These are phyloP conservation scores for Monotropa hypopitys DNA, from an alignment of 179 eudicot genomes.

Conservation along the genomic window DNA sequence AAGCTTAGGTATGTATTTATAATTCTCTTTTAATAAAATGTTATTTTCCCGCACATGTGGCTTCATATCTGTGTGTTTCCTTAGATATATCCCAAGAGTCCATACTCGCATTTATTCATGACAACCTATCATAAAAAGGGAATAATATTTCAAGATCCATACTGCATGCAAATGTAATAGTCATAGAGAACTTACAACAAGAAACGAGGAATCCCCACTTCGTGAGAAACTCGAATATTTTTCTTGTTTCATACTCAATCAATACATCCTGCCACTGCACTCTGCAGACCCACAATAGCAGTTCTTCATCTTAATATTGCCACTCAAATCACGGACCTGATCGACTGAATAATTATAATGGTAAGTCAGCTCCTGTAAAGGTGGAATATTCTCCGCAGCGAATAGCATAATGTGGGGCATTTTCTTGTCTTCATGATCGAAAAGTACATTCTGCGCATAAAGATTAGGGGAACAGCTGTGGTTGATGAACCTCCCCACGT, in stretches of 20 bases:
- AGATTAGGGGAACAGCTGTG: conserved; percentile 89
- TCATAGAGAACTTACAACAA: background rate
- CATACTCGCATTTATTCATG: background rate
- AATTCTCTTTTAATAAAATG: background rate
- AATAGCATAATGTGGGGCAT: conserved; percentile 90
- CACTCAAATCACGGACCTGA: conserved; percentile 47
- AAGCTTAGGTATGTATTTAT: background rate
- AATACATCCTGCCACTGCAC: conserved; percentile 77
- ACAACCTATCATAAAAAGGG: background rate
- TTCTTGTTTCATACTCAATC: background rate
- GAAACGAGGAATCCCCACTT: background rate
- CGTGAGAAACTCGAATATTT: background rate
- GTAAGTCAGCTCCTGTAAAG: conserved; percentile 65
- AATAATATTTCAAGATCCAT: background rate
- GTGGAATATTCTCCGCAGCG: conserved; percentile 73
- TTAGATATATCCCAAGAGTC: background rate
- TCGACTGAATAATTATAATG: conserved; percentile 58
- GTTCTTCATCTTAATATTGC: conserved; percentile 52
- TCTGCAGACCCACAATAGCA: conserved; percentile 71
- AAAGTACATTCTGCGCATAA: conserved; percentile 78
- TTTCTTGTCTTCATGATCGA: conserved; percentile 58
- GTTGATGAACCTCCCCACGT: conserved; percentile 76
- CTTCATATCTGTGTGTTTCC: background rate
- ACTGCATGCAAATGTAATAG: background rate
- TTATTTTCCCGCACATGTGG: background rate